Base-by-base conservation (phyloP, 306 rosid genomes). In the Quercus berberidifolia region DNA sequence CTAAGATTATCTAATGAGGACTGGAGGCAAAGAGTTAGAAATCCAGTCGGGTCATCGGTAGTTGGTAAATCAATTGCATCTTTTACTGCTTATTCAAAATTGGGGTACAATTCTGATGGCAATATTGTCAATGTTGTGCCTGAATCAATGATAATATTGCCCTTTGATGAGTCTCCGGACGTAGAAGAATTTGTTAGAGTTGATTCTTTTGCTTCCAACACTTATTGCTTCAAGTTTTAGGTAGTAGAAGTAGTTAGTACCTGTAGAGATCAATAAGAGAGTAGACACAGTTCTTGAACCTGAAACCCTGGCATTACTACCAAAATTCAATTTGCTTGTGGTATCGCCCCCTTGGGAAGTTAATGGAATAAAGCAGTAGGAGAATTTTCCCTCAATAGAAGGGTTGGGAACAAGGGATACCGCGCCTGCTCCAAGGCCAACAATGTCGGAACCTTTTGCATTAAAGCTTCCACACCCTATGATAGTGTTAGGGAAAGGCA, bases 341-440 rank as follows among this genome's bases (percentile, higher is more conserved):
- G 0, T 3, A 0, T 41, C 9, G 0, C 8, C 41, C 8, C 0
- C 2, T 0, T 30, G 1, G 3, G 69, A 23, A 0, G 13, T 6
- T 0, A 59, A 0, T 1, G 92, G 83, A 3, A 77, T 26, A 56
- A 92, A 86, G 69, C 96, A 92, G 33, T 92, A 82, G 0, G 93
- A 85, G 65, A 90, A 90, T 51, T 85, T 92, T 0, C 83, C 86
- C 0, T 1, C 75, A 1, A 81, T 78, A 0, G 87, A 74, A 4
- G 86, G 1, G 4, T 31, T 68, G 4, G 81, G 6, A 10, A 80
- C 19, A 5, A 92, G 84, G 0, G 94, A 92, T 4, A 54, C 43
- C 0, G 30, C 9, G 4, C 93, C 89, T 0, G 69, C 54, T 5
- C 92, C 93, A 0, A 92, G 88, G 0, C 94, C 94, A 1, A 91